A percentile compares a stretch with the other conserved stretches of the same genome.
phyloP scores from a whole-genome alignment of 148 eudicot genomes.

The Euryodendron excelsum region DNA sequence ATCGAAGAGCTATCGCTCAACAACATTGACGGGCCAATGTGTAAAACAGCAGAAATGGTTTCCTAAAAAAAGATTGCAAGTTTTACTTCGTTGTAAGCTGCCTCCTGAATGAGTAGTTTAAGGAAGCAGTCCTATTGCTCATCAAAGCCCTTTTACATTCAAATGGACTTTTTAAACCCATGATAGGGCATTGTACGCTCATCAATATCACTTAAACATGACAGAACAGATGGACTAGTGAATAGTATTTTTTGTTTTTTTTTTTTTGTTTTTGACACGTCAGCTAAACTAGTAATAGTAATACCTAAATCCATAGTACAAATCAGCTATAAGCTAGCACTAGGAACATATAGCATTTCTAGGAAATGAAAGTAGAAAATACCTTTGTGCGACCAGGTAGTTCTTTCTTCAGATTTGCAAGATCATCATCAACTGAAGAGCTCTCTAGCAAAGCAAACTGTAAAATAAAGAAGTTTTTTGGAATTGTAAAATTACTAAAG shows the following conservation, averaged over 20 bases:
- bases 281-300: not conserved
- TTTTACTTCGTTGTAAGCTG: not conserved
- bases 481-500: constrained; percentile 11
- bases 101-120: not conserved
- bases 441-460: constrained; percentile 92
- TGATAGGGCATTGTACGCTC: not conserved
- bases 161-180: not conserved
- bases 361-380: constrained; percentile 13
- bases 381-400: constrained; percentile 79
- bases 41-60: too few species aligned
- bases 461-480: constrained; percentile 18
- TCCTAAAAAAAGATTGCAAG: not conserved
- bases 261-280: too few species aligned
- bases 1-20: too few species aligned
- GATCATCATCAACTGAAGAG: constrained; percentile 91
- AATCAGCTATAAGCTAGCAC: constrained; percentile 1
- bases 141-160: not conserved
- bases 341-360: constrained; percentile 3
- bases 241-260: not conserved
- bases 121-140: not conserved
- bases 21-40: too few species aligned
- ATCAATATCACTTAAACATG: not conserved
- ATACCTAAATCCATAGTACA: not conserved
- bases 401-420: constrained; percentile 73
- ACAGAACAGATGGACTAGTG: not conserved